These are phyloP conservation scores for Lachnum nothofagi DNA, from an alignment of 2,329 filamentous ascomycete genomes.

Conservation along the genomic window DNA sequence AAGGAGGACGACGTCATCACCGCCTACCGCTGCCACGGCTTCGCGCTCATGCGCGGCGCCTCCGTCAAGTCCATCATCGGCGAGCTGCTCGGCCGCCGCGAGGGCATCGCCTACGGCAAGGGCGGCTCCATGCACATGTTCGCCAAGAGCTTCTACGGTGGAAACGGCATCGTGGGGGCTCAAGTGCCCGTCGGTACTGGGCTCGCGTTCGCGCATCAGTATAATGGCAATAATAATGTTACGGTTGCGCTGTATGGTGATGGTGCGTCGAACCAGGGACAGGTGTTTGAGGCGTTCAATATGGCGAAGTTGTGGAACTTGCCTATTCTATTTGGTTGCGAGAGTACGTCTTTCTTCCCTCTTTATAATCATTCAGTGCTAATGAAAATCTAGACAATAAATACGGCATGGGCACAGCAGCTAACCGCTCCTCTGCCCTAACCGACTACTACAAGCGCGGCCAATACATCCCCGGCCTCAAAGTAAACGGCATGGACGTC, in stretches of 20 bases:
- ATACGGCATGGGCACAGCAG: slow-evolving; percentile 98
- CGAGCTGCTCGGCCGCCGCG: slow-evolving; percentile 87
- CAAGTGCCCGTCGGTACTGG: slow-evolving; percentile 97
- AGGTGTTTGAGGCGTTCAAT: slow-evolving; percentile 99
- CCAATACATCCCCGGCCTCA: slow-evolving; percentile 98
- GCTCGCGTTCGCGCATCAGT: slow-evolving; percentile 95
- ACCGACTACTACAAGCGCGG: slow-evolving; percentile 99
- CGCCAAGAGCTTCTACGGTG: slow-evolving; percentile 92
- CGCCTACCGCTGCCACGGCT: slow-evolving; percentile 98
- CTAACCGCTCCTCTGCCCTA: slow-evolving; percentile 85
- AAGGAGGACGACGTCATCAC: slow-evolving; percentile 94
- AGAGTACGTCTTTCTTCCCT: slow-evolving; percentile 67
- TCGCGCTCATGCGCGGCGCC: slow-evolving; percentile 91
- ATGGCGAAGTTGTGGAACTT: slow-evolving; percentile 99
- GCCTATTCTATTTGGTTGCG: slow-evolving; percentile 91
- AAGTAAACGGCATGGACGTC: slow-evolving; percentile 99
- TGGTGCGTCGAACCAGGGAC: slow-evolving; percentile 96
- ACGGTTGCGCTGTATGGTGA: slow-evolving; percentile 93
- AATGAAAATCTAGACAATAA: slow-evolving; percentile 74
- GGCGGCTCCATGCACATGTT: slow-evolving; percentile 99
- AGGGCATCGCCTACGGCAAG: slow-evolving; percentile 98
- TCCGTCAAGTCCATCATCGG: slow-evolving; percentile 89
- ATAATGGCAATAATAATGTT: slow-evolving; percentile 79
- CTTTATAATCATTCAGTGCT: background rate
- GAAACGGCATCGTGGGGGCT: slow-evolving; percentile 97